These are phyloP conservation scores for Kodamaea arcana DNA, from an alignment of 1,139 yeast species.

Conservation along the genomic window DNA sequence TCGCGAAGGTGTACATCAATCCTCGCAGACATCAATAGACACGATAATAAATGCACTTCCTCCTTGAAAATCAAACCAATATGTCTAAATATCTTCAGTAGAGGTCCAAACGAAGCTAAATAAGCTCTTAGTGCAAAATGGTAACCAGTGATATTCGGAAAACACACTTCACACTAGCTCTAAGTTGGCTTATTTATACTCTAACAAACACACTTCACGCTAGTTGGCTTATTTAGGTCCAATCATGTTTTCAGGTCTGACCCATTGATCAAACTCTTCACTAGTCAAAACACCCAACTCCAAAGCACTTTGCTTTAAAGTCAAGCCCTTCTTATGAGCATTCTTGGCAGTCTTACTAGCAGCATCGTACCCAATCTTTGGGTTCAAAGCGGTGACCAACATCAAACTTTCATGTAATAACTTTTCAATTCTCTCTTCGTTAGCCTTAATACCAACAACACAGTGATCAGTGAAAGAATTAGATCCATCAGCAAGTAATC, in stretches of 20 bases:
- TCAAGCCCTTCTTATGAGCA: slow-evolving; percentile 96
- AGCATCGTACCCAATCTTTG: slow-evolving; percentile 95
- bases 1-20: too few species aligned
- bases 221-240: slow-evolving; percentile 59
- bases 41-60: too few species aligned
- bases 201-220: too few species aligned
- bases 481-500: slow-evolving; percentile 85
- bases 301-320: slow-evolving; percentile 89
- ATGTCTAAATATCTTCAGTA: too few species aligned
- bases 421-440: slow-evolving; percentile 80
- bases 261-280: slow-evolving; percentile 94
- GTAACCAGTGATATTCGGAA: too few species aligned
- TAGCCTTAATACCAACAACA: slow-evolving; percentile 91
- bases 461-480: slow-evolving; percentile 90
- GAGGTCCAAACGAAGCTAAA: too few species aligned
- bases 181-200: too few species aligned
- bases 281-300: slow-evolving; percentile 80
- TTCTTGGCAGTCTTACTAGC: slow-evolving; percentile 98
- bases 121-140: too few species aligned
- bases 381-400: slow-evolving; percentile 98
- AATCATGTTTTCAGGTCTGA: slow-evolving; percentile 95
- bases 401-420: slow-evolving; percentile 89
- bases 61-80: too few species aligned
- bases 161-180: too few species aligned
- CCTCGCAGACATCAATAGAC: too few species aligned